These are phyloP conservation scores for Chytriomyces sp. DNA, from an alignment of 192 early-diverging fungal genomes.

Conservation along the genomic window DNA sequence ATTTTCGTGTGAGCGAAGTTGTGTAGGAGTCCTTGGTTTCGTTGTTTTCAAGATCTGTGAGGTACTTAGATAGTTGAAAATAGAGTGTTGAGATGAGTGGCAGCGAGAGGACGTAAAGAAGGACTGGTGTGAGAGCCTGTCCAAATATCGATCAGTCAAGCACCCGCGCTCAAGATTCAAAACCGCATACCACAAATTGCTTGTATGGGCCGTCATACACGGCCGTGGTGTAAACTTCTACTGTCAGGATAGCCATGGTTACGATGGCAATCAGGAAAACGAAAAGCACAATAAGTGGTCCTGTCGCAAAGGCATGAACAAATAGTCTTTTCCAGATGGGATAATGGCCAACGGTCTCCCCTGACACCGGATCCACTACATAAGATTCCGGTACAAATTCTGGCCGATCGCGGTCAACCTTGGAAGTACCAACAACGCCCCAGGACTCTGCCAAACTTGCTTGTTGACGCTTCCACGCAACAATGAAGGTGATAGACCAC, in stretches of 20 bases:
- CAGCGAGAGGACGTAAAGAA: conserved; percentile 73
- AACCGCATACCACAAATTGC: conserved; percentile 32
- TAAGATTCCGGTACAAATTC: conserved; percentile 68
- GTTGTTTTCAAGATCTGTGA: conserved; percentile 87
- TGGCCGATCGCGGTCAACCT: conserved; percentile 64
- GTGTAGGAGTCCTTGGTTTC: conserved; percentile 70
- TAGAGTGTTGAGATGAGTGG: conserved; percentile 72
- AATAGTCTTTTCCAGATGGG: conserved; percentile 71
- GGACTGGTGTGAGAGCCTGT: conserved; percentile 53
- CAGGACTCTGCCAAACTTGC: conserved; percentile 72
- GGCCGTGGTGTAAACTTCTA: conserved; percentile 76
- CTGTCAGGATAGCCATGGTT: conserved; percentile 41
- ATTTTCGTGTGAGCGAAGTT: conserved; percentile 74
- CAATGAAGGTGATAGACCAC: conserved; percentile 65
- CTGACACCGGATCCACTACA: conserved; percentile 65
- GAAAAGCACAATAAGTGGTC: conserved; percentile 58
- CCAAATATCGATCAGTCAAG: background rate
- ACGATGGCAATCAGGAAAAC: conserved; percentile 60
- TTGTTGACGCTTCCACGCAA: conserved; percentile 81
- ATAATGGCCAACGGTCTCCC: conserved; percentile 72
- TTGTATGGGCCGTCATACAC: conserved; percentile 83
- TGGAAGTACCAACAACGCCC: conserved; percentile 68
- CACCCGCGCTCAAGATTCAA: too few species aligned
- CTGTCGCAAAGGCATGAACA: conserved; percentile 17
- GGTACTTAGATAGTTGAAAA: conserved; percentile 53